Evolutionary conservation across 768 basidiomycete species (phyloP), one percentile per base, ranked within the genome.

Genomic region (Auricularia heimuer): DNA sequence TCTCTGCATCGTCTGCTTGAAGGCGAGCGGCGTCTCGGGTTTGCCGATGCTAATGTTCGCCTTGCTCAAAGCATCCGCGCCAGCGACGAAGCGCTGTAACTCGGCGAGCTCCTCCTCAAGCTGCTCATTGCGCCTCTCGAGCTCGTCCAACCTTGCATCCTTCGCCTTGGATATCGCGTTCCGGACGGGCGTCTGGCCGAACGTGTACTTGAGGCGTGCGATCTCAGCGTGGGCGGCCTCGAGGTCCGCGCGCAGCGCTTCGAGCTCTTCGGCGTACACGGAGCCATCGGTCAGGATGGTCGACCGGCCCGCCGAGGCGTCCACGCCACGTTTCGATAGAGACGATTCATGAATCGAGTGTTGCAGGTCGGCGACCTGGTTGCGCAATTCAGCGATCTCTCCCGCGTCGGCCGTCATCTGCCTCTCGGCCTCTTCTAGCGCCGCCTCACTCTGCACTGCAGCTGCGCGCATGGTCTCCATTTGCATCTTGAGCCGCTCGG

Each of bases 81-180:
- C 56, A 29, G 12, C 29, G 24, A 60, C 56, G 29, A 60, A 34
- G 7, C 56, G 56, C 14, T 60, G 24, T 6, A 60, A 29, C 24
- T 35, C 56, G 6, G 18, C 83, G 69, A 94, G 81, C 37, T 90
- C 80, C 67, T 90, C 90, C 61, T 87, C 73, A 54, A 95, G 74
- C 61, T 90, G 88, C 60, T 88, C 88, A 69, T 85, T 89, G 73
- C 91, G 87, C 67, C 81, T 81, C 75, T 92, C 88, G 64, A 96
- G 77, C 67, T 85, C 79, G 70, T 89, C 86, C 56, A 94, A 86
- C 73, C 84, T 86, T 35, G 83, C 77, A 56, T 94, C 89, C 69
- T 87, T 88, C 18, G 87, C 88, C 67, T 83, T 84, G 29, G 90
- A 88, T 65, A 94, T 83, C 0, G 92, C 89, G 69, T 87, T 88